Conservation (phyloP, 2,329 filamentous ascomycete species). For the Aspergillus versicolor region DNA sequence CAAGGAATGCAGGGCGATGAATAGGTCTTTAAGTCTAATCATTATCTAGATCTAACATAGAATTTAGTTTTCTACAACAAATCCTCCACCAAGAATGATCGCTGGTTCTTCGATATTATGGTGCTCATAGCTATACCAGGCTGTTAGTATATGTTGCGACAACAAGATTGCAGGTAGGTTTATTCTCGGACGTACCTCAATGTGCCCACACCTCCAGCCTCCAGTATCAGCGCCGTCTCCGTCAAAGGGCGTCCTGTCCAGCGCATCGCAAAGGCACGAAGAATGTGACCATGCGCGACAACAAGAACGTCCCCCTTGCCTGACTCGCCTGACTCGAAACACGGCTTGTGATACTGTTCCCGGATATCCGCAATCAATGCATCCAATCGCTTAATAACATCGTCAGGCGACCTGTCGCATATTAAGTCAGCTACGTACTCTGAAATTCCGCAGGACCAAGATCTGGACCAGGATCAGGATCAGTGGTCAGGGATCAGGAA, state of each 20-base stretch:
- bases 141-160: background rate
- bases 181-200: constrained; percentile 57
- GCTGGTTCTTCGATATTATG: constrained; percentile 75
- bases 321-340: constrained; percentile 52
- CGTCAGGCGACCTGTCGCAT: constrained; percentile 60
- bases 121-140: constrained; percentile 69
- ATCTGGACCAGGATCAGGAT: background rate
- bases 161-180: background rate
- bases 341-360: constrained; percentile 60
- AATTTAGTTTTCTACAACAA: constrained; percentile 47
- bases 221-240: constrained; percentile 77
- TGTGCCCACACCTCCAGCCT: constrained; percentile 81
- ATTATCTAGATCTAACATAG: background rate
- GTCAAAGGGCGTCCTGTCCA: constrained; percentile 75
- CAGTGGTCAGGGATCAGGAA: no score
- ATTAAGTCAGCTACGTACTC: background rate
- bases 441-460: background rate
- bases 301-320: constrained; percentile 67
- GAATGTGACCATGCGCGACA: constrained; percentile 86
- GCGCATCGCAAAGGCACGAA: constrained; percentile 82
- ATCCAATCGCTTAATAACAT: constrained; percentile 73
- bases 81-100: constrained; percentile 73
- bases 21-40: background rate
- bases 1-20: no score
- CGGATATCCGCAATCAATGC: constrained; percentile 73